Percentiles rank a stretch among this genome's conserved stretches.
phyloP scores from a whole-genome alignment of 306 rosid genomes.

The Citrullus colocynthis region DNA sequence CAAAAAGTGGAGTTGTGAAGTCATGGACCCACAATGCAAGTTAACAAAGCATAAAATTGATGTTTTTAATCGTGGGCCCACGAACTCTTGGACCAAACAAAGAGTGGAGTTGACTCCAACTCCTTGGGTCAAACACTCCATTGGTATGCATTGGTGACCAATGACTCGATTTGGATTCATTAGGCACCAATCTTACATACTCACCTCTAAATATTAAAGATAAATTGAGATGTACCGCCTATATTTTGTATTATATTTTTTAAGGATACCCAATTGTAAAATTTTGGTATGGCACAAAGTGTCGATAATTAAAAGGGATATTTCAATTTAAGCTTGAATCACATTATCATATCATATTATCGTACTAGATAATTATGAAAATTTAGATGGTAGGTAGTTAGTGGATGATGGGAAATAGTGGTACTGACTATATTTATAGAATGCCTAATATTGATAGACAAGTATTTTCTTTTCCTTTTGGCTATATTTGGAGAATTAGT shows the following conservation, averaged over 20 bases:
- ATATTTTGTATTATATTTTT: no score
- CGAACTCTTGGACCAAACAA: no score
- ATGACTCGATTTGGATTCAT: no score
- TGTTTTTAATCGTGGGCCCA: no score
- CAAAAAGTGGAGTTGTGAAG: no score
- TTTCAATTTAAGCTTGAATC: background rate
- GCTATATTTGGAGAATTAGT: background rate
- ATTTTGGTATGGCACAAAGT: background rate
- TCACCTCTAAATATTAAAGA: background rate
- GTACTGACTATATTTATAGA: background rate
- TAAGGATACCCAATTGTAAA: background rate
- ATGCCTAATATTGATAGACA: background rate
- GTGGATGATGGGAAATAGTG: background rate
- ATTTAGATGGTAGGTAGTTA: background rate
- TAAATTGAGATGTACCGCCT: background rate
- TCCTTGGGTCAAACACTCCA: no score
- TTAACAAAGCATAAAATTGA: no score
- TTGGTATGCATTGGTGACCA: background rate
- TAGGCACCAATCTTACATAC: no score
- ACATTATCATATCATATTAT: background rate
- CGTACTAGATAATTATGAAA: background rate
- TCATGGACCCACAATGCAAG: no score
- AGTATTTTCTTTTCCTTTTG: background rate
- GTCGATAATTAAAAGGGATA: background rate
- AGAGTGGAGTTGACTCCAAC: no score